Conservation (phyloP, 1,284 basidiomycete species). For the Takashimella tepidaria region DNA sequence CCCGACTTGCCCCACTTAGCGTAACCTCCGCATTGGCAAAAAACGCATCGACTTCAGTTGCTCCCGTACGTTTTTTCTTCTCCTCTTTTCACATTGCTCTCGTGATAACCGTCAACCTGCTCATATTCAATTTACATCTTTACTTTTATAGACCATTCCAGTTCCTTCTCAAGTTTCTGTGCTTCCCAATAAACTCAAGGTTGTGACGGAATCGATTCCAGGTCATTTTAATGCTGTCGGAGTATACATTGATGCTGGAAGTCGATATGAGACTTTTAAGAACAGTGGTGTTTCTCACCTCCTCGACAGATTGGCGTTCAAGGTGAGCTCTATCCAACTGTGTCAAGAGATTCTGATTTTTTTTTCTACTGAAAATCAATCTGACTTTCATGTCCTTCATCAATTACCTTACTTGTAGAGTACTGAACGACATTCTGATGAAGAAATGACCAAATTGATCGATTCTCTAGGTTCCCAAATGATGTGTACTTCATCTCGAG, state of each 20-base stretch:
- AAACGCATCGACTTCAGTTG: constrained; percentile 5
- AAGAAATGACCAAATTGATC: constrained; percentile 76
- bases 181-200: constrained; percentile 83
- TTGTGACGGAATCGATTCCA: constrained; percentile 84
- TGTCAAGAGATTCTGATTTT: not conserved
- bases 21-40: not conserved
- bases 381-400: not conserved
- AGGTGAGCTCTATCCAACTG: constrained; percentile 63
- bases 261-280: constrained; percentile 75
- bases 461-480: constrained; percentile 88
- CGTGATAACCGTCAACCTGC: too few species aligned
- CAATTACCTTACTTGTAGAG: constrained; percentile 36
- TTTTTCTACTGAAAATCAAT: not conserved
- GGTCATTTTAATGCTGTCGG: constrained; percentile 94
- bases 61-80: not conserved
- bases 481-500: constrained; percentile 82
- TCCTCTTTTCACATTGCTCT: not conserved
- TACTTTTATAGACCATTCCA: not conserved
- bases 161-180: constrained; percentile 58
- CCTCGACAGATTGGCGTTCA: constrained; percentile 92
- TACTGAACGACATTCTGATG: constrained; percentile 52
- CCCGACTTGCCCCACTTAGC: not conserved
- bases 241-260: constrained; percentile 88
- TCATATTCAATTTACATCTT: not conserved
- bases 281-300: constrained; percentile 85